Percentiles rank a stretch among this genome's conserved stretches.
phyloP scores from a whole-genome alignment of 2,329 filamentous ascomycete species.

The Hymenoscyphus infarciens region DNA sequence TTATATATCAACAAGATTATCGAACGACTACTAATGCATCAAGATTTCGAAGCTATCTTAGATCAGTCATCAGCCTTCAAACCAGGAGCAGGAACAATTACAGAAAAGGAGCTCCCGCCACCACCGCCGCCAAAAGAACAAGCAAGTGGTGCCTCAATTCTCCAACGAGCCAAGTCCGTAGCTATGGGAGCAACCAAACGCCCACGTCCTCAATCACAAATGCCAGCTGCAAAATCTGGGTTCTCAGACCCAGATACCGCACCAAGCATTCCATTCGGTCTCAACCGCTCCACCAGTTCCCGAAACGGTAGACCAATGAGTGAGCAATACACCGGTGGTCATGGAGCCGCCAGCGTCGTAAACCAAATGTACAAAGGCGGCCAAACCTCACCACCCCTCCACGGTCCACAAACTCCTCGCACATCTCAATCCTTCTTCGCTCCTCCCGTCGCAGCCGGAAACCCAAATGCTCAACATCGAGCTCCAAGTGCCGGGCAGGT shows the following conservation, averaged over 20 bases:
- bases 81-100: conserved; percentile 30
- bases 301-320: conserved; percentile 57
- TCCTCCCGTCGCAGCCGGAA: conserved; percentile 46
- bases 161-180: conserved; percentile 61
- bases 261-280: conserved; percentile 69
- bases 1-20: conserved; percentile 99
- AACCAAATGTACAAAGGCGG: conserved; percentile 86
- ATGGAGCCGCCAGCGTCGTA: conserved; percentile 65
- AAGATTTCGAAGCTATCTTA: conserved; percentile 91
- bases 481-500: conserved; percentile 47
- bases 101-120: conserved; percentile 81
- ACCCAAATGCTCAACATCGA: conserved; percentile 50
- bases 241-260: conserved; percentile 69
- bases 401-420: conserved; percentile 50
- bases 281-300: conserved; percentile 51
- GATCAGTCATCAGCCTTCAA: conserved; percentile 71
- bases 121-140: conserved; percentile 57
- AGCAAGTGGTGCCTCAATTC: conserved; percentile 45
- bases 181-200: conserved; percentile 45
- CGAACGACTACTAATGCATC: conserved; percentile 86
- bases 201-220: conserved; percentile 55
- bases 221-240: conserved; percentile 40
- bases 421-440: conserved; percentile 63
- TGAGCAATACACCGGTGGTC: conserved; percentile 53
- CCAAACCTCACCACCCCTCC: conserved; percentile 54